Conservation (phyloP, 2,329 filamentous ascomycete genomes). For the Tolypocladium ophioglossoides region DNA sequence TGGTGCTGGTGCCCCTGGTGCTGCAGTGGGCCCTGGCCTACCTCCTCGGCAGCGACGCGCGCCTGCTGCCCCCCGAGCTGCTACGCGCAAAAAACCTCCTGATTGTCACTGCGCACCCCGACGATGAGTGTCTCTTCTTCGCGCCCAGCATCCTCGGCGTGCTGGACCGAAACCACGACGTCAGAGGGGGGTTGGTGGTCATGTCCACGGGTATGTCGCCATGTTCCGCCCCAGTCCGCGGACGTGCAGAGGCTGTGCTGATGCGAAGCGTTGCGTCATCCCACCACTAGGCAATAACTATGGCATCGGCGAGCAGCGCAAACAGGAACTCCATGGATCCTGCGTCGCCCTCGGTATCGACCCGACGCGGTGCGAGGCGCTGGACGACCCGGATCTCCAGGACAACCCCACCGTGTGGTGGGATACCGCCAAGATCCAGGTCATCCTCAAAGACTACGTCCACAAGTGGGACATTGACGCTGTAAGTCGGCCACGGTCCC, state of each 20-base stretch:
- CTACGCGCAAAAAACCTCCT: conserved; percentile 22
- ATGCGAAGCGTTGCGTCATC: not conserved
- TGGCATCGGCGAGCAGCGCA: conserved; percentile 17
- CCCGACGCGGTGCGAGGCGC: conserved; percentile 15
- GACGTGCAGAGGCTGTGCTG: not conserved
- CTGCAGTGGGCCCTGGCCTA: conserved; percentile 26
- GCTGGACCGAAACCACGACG: conserved; percentile 14
- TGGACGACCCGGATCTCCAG: conserved; percentile 24
- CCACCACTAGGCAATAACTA: conserved; percentile 16
- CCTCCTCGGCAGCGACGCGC: conserved; percentile 21
- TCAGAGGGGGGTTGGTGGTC: conserved; percentile 15
- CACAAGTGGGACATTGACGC: conserved; percentile 25
- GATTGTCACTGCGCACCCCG: conserved; percentile 27
- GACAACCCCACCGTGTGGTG: conserved; percentile 28
- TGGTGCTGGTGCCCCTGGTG: conserved; percentile 15
- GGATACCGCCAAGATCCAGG: conserved; percentile 21
- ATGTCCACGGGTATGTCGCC: conserved; percentile 18
- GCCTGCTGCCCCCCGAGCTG: conserved; percentile 23
- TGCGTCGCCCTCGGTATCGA: conserved; percentile 18
- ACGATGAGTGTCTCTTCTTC: conserved; percentile 28
- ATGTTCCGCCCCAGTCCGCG: not conserved
- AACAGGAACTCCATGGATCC: conserved; percentile 17
- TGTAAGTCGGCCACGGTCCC: conserved; percentile 7
- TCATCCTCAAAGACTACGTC: conserved; percentile 21
- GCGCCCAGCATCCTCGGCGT: conserved; percentile 19